Evolutionary conservation across 108 stramenopile genomes (phyloP).

Genomic region (Pseudonitzschia multistriata): DNA sequence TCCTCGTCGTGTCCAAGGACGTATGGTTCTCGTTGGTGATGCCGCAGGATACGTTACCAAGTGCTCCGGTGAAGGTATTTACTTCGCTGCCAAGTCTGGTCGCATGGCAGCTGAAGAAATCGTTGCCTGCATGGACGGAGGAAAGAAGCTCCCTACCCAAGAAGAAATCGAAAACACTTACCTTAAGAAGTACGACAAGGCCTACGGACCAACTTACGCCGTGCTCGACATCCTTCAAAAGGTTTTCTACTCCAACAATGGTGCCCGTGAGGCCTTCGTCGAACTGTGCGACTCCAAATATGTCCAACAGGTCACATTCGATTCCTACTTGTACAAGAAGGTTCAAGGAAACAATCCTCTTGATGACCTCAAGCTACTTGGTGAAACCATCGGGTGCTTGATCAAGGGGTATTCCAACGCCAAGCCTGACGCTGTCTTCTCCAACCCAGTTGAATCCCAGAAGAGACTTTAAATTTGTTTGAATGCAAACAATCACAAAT

Average conservation of each 20-base stretch:
- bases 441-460: slow-evolving; percentile 93
- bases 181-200: slow-evolving; percentile 90
- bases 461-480: slow-evolving; percentile 84
- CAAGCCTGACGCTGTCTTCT: slow-evolving; percentile 91
- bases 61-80: slow-evolving; percentile 98
- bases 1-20: slow-evolving; percentile 92
- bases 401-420: slow-evolving; percentile 94
- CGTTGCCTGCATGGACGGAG: slow-evolving; percentile 85
- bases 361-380: slow-evolving; percentile 95
- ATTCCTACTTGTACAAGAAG: slow-evolving; percentile 98
- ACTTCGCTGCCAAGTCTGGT: slow-evolving; percentile 98
- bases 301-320: slow-evolving; percentile 98
- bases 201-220: slow-evolving; percentile 96
- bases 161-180: slow-evolving; percentile 90
- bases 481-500: neutral
- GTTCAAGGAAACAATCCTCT: slow-evolving; percentile 98
- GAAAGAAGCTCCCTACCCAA: slow-evolving; percentile 89
- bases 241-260: slow-evolving; percentile 98
- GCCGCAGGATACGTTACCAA: slow-evolving; percentile 98
- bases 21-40: slow-evolving; percentile 94
- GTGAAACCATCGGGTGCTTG: slow-evolving; percentile 92
- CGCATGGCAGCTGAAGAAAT: slow-evolving; percentile 97
- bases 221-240: slow-evolving; percentile 96
- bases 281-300: slow-evolving; percentile 97
- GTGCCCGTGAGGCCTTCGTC: slow-evolving; percentile 97